Evolutionary conservation across 1,284 basidiomycete genomes (phyloP), one percentile per base, ranked within the genome.

Genomic region (Tilletia walkeri): DNA sequence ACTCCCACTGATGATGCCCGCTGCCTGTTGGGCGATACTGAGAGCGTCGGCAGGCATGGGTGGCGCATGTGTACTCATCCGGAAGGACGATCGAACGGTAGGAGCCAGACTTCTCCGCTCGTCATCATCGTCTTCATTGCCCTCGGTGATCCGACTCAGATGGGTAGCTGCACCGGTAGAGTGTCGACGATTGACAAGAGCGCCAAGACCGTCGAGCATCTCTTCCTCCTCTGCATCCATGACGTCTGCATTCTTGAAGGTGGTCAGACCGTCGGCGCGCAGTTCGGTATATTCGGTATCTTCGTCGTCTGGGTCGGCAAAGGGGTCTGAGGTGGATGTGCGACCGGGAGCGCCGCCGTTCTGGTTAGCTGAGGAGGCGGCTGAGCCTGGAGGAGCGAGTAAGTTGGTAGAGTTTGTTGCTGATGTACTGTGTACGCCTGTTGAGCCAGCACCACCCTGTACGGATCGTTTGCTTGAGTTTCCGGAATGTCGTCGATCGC

Each of bases 271-370:
- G 61, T 68, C 67, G n/a, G 67, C 24, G 16, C 67, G 56, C 24
- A 68, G 56, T 49, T 76, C 73, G 66, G 75, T 76, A 67, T 72
- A 78, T 65, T 78, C 76, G 38, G 73, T 76, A 67, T 76, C 75
- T 30, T 71, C 59, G 36, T 75, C 76, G 34, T 72, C 45, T 1
- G 68, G 67, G 39, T 72, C 69, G 14, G 67, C 73, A 36, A 73
- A 69, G 30, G 70, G 69, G 61, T 72, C 72, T 1, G 65, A 24
- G 45, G 38, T 18, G n/a, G 38, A n/a, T 24, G 16, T 39, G 61
- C 16, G 38, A 4, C n/a, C 20, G 18, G 38, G 24, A 30, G 24
- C 24, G 24, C 24, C 24, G 24, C 24, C 24, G 24, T 30, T 30
- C 24, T 30, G 24, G 24, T 30, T 30, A 30, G 24, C 24, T 30